These are phyloP conservation scores for maize (Zea mays) DNA, from an alignment of 176 grass and related monocot genomes.

Conservation along the genomic window Zm-B73-REFERENCE-NAM-5.0 NC_050105.1:149502001-149502500, in stretches of 20 bases:
- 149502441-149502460: background rate
- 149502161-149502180: conserved; percentile 8
- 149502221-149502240: background rate
- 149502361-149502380: conserved; percentile 72
- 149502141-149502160: conserved; percentile 2
- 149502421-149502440: background rate
- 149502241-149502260: background rate
- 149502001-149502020: conserved; percentile 23
- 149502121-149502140: background rate
- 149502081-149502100: background rate
- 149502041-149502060: background rate
- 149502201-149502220: background rate
- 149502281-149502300: conserved; percentile 31
- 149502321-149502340: conserved; percentile 50
- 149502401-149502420: background rate
- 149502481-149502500: background rate
- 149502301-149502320: conserved; percentile 16
- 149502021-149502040: conserved; percentile 31
- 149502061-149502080: conserved; percentile 24
- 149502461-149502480: background rate
- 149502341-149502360: conserved; percentile 52
- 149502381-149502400: conserved; percentile 47
- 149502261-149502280: background rate
- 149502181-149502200: background rate
- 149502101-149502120: background rate